Evolutionary conservation across 257 asterid genomes (phyloP).

Genomic region (Solanum chilense): DNA sequence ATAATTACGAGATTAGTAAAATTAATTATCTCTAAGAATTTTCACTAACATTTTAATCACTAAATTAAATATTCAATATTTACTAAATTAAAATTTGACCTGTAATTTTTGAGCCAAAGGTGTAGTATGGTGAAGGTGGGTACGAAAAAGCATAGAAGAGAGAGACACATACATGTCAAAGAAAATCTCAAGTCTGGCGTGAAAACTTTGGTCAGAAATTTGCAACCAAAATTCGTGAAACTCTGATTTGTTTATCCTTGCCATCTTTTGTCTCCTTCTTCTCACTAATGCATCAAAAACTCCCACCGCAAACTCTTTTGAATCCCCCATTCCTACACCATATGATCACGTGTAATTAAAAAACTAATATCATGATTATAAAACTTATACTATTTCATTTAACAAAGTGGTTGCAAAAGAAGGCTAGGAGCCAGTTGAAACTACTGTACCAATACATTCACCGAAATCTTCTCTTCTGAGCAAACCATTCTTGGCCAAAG

Average conservation of each 20-base stretch:
- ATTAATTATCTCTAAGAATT: no score
- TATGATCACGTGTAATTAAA: background rate
- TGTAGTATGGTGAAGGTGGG: no score
- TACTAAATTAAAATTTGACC: no score
- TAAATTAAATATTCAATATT: no score
- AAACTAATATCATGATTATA: background rate
- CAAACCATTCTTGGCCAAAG: constrained; percentile 45
- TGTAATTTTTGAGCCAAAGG: no score
- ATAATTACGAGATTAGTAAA: no score
- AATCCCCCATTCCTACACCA: constrained; percentile 65
- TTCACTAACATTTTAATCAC: no score
- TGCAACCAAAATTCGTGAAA: constrained; percentile 76
- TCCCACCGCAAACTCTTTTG: constrained; percentile 81
- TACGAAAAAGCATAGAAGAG: background rate
- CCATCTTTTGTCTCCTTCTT: constrained; percentile 49
- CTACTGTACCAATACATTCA: constrained; percentile 67
- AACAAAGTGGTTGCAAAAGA: background rate
- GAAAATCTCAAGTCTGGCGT: constrained; percentile 89
- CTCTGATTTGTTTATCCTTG: constrained; percentile 56
- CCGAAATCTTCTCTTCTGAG: constrained; percentile 72
- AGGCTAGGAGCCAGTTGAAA: background rate
- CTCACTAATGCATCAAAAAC: constrained; percentile 49
- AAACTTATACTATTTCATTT: background rate
- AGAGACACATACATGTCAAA: constrained; percentile 53
- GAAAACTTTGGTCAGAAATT: constrained; percentile 76